Percentiles rank a stretch among this genome's conserved stretches.
These are phyloP conservation scores for Termitomyces sp. DNA, from an alignment of 768 basidiomycete species.

Conservation along the genomic window DNA sequence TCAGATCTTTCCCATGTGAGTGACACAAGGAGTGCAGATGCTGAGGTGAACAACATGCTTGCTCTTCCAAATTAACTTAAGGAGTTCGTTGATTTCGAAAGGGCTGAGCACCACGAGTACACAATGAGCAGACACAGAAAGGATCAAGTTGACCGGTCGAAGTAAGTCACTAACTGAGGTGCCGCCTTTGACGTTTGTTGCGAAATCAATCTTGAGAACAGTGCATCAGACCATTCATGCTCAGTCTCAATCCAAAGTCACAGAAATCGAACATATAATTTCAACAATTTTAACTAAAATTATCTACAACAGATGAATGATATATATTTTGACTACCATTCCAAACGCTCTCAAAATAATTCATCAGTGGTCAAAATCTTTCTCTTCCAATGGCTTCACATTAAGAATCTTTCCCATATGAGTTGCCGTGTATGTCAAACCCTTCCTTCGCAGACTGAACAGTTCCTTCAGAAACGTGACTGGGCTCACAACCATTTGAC, in stretches of 20 bases:
- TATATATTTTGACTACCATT: not conserved
- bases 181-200: conserved; percentile 18
- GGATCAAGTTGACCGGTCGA: conserved; percentile 37
- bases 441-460: conserved; percentile 31
- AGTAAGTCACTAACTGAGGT: conserved; percentile 23
- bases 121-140: conserved; percentile 16
- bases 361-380: conserved; percentile 16
- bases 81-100: conserved; percentile 30
- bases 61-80: conserved; percentile 28
- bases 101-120: conserved; percentile 33
- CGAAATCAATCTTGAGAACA: conserved; percentile 30
- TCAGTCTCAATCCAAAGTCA: no score
- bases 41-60: conserved; percentile 32
- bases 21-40: conserved; percentile 34
- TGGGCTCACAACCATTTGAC: conserved; percentile 28
- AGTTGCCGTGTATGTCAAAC: conserved; percentile 26
- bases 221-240: conserved; percentile 14
- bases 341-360: not conserved
- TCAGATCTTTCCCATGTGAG: conserved; percentile 36
- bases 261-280: no score
- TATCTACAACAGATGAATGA: not conserved
- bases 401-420: conserved; percentile 35
- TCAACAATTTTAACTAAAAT: no score
- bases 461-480: conserved; percentile 32
- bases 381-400: conserved; percentile 15